phyloP scores from a whole-genome alignment of 768 basidiomycete genomes.

The Astraeus odoratus region DNA sequence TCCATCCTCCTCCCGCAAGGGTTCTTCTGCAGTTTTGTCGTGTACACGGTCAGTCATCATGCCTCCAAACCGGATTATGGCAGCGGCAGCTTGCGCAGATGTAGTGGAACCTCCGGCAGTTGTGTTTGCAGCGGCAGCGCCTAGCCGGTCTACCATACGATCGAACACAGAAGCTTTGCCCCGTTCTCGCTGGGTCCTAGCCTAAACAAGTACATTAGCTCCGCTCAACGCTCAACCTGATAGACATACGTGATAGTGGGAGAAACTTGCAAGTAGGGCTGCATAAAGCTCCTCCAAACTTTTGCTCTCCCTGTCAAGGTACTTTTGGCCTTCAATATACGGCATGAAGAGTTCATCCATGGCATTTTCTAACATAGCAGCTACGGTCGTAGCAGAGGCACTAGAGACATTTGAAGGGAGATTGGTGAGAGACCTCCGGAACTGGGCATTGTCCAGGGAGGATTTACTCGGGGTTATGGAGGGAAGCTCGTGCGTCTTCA shows the following conservation, averaged over 20 bases:
- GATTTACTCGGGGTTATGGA: slow-evolving; percentile 53
- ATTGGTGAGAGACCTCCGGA: slow-evolving; percentile 47
- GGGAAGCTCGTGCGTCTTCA: slow-evolving; percentile 85
- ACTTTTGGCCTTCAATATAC: slow-evolving; percentile 86
- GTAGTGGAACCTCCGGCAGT: slow-evolving; percentile 56
- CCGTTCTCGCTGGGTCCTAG: slow-evolving; percentile 48
- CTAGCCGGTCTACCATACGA: slow-evolving; percentile 81
- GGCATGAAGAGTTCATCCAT: slow-evolving; percentile 96
- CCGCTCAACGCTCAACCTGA: not conserved
- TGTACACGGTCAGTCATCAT: slow-evolving; percentile 47
- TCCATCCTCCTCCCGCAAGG: slow-evolving; percentile 76
- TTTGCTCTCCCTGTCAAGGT: slow-evolving; percentile 87
- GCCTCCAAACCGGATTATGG: slow-evolving; percentile 86
- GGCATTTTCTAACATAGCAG: slow-evolving; percentile 87
- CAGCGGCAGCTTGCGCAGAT: slow-evolving; percentile 81
- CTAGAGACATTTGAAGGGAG: slow-evolving; percentile 34
- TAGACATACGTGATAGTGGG: slow-evolving; percentile 78
- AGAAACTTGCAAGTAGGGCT: slow-evolving; percentile 62
- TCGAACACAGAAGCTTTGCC: slow-evolving; percentile 81
- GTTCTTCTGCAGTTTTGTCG: slow-evolving; percentile 59
- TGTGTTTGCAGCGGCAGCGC: slow-evolving; percentile 64
- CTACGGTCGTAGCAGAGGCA: slow-evolving; percentile 43
- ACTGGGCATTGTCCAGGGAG: slow-evolving; percentile 57
- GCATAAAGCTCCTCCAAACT: slow-evolving; percentile 77
- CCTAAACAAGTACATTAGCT: slow-evolving; percentile 24